Conservation (phyloP, 345 rosid species). For the Salix dunnii region DNA sequence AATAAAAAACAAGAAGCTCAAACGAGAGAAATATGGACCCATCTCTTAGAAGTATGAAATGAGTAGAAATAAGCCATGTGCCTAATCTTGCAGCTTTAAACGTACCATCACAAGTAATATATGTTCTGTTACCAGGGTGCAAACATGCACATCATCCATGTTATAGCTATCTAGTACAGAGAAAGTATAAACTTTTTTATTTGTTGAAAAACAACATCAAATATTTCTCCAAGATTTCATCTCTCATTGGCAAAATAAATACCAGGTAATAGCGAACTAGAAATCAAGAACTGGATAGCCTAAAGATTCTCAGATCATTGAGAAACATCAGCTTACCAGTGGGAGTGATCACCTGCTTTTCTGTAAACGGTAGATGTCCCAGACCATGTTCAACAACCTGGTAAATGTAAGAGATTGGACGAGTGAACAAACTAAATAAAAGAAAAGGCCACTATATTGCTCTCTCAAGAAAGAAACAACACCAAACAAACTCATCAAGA, state of each 20-base stretch:
- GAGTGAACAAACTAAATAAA: not conserved
- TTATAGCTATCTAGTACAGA: not conserved
- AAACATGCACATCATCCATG: not conserved
- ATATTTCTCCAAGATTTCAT: not conserved
- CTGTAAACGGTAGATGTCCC: conserved; percentile 96
- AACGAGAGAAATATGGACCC: not conserved
- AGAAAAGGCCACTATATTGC: not conserved
- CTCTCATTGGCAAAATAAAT: not conserved
- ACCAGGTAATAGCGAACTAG: not conserved
- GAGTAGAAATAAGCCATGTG: not conserved
- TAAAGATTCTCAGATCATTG: not conserved
- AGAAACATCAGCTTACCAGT: conserved; percentile 59
- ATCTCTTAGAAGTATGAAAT: not conserved
- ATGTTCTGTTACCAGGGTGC: not conserved
- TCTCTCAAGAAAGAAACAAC: not conserved
- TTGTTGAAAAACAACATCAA: not conserved
- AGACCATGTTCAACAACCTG: conserved; percentile 98
- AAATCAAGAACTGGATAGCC: not conserved
- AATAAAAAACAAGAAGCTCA: not conserved
- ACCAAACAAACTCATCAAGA: not conserved
- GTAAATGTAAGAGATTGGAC: conserved; percentile 7
- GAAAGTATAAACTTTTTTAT: not conserved
- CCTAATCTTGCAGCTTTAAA: not conserved
- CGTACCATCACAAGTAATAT: not conserved
- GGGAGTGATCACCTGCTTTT: conserved; percentile 93